Evolutionary conservation across 257 asterid species (phyloP).

Genomic region (Capsicum chinense): DNA sequence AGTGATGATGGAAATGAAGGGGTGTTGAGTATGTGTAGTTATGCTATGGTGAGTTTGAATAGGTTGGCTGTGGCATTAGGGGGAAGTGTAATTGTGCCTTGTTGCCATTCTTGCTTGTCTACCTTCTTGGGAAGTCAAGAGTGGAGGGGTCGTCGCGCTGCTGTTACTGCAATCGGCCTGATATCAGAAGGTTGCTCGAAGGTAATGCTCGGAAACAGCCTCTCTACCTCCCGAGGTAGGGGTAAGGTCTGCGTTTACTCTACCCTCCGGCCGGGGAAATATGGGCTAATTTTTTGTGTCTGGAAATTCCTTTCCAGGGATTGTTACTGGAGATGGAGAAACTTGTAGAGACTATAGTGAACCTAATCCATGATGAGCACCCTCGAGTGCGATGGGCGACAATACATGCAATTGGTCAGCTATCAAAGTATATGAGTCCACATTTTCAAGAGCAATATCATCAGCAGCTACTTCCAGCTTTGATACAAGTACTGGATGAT

Average conservation of each 20-base stretch:
- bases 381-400: slow-evolving; percentile 34
- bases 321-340: neutral
- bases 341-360: neutral
- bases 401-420: slow-evolving; percentile 27
- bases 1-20: slow-evolving; percentile 23
- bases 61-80: slow-evolving; percentile 32
- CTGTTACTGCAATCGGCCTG: slow-evolving; percentile 15
- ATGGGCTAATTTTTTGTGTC: neutral
- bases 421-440: slow-evolving; percentile 18
- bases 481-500: slow-evolving; percentile 18
- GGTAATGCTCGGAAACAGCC: neutral
- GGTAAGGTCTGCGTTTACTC: neutral
- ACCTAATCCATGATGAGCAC: neutral
- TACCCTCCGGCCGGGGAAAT: neutral
- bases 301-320: neutral
- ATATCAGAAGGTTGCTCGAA: slow-evolving; percentile 28
- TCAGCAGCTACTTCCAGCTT: slow-evolving; percentile 27
- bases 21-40: neutral
- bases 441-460: slow-evolving; percentile 12
- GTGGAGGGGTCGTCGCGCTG: slow-evolving; percentile 21
- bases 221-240: slow-evolving; percentile 1
- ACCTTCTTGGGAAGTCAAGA: neutral
- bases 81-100: neutral
- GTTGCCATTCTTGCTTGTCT: neutral
- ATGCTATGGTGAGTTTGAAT: slow-evolving; percentile 19